Evolutionary conservation across 441 rosid species (phyloP), one percentile per base, ranked within the genome.

Genomic region (Hura crepitans): DNA sequence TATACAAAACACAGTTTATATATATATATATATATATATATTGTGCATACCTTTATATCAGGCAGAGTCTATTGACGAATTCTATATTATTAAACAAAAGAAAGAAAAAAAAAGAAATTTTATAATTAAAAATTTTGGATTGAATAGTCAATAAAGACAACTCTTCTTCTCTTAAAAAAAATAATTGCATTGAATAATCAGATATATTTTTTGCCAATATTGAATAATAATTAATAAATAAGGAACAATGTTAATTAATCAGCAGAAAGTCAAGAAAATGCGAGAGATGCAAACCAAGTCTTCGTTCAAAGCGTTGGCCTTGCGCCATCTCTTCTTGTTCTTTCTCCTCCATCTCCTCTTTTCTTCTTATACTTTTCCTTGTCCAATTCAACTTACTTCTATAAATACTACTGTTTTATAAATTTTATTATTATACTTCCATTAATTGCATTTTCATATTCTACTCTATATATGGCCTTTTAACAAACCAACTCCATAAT

Each of bases 261-360:
- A 15, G 31, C 11, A 43, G 22, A 63, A 63, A 63, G 70, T 66
- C 61, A 51, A 66, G 3, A 51, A 65, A 35, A 37, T 10, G n/a
- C 53, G 70, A 33, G 43, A 49, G 74, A 68, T 56, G 72, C 57
- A 65, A 54, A 58, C 68, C 46, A 58, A 74, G 79, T 74, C 75
- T 33, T 14, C 66, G 68, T 74, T 74, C 72, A 61, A 61, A 61
- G 60, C 70, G 72, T 58, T 0, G 49, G 15, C n/a, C 33, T 28
- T 59, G 70, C 65, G 54, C 53, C 62, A 22, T 61, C 66, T 55
- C n/a, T 33, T 5, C 43, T 59, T 45, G 13, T n/a, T 17, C 8
- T 61, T 70, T 25, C 54, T 15, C 28, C 53, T 45, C 35, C 50
- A 14, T 45, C 23, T 51, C 27, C 76, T 10, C 35, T 17, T 31